Percentiles rank a stretch among this genome's conserved stretches.
These are phyloP conservation scores for Panicum virgatum DNA, from an alignment of 202 grass and related monocot genomes.

Conservation along the genomic window DNA sequence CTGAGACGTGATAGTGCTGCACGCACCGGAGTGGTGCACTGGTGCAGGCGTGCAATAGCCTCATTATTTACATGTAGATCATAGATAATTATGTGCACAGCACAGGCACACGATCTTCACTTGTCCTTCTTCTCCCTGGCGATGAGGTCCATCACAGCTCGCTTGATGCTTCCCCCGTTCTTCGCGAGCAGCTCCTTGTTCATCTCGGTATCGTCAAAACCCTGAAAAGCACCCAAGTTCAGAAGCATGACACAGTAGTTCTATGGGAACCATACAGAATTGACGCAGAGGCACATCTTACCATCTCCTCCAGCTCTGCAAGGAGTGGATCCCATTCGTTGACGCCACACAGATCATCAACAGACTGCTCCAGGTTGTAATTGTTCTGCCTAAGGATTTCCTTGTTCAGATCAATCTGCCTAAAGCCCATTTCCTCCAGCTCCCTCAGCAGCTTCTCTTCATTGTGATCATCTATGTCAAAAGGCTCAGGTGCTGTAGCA, in stretches of 20 bases:
- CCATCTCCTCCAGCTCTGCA: conserved; percentile 76
- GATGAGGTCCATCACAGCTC: conserved; percentile 72
- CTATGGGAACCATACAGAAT: background rate
- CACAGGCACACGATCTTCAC: conserved; percentile 52
- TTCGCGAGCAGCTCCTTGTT: conserved; percentile 74
- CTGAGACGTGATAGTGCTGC: conserved; percentile 15
- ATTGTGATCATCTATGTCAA: conserved; percentile 27
- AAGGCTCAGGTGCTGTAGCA: background rate
- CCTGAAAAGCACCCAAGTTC: conserved; percentile 42
- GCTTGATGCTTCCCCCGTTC: conserved; percentile 87
- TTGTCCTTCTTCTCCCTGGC: conserved; percentile 68
- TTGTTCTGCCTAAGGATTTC: conserved; percentile 91
- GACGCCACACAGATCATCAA: conserved; percentile 83
- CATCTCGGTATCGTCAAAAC: conserved; percentile 60
- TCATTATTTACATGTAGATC: conserved; percentile 39
- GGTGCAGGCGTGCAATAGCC: no score
- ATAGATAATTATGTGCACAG: conserved; percentile 41
- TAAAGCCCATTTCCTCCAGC: conserved; percentile 96
- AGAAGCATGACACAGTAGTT: background rate
- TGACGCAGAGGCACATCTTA: conserved; percentile 32
- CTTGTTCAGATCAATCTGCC: conserved; percentile 88
- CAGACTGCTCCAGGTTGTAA: conserved; percentile 84
- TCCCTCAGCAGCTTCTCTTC: conserved; percentile 80
- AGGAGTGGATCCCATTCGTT: conserved; percentile 74
- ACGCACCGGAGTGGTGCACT: background rate